Evolutionary conservation across 2,329 filamentous ascomycete species (phyloP), one percentile per base, ranked within the genome.

Genomic region (Pseudocercospora ulei): DNA sequence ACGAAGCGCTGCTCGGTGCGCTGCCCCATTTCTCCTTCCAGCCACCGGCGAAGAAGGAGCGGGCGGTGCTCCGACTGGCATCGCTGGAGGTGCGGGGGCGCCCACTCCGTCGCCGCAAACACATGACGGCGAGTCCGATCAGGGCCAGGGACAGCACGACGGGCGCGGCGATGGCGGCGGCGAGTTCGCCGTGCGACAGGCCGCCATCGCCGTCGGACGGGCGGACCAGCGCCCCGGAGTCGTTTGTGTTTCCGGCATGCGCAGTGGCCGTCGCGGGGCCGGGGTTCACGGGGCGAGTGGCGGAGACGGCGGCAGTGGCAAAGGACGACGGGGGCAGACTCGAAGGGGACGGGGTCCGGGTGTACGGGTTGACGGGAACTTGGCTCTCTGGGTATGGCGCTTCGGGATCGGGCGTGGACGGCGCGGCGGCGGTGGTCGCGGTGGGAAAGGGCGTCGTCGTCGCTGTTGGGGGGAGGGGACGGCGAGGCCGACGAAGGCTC

Each of bases 201-300:
- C 73, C 73, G 1, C 79, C 78, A 0, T 76, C 79, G 43, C 82
- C 67, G 56, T 83, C 79, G 2, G 76, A 74, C 2, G 78, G 78
- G 26, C 71, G 78, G 20, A 78, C 76, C 9, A 83, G 65, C 3
- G 78, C 6, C 3, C 22, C 14, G 12, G 36, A 23, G 13, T 36
- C 28, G 14, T 34, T n/a, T n/a, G n/a, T 36, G 6, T 9, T 31
- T 8, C 30, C 18, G 8, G 40, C 35, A 4, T 30, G 12, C 16
- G 36, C 22, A 9, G 41, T 43, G 19, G 30, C 20, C 5, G 23
- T 18, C 12, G 17, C 9, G n/a, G 27, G 17, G 27, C 35, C 36
- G 20, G 30, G 20, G 17, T 18, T 42, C 25, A 33, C 34, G 7
- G 28, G 17, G 14, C 19, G 28, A 11, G 28, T 30, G 9, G 8